Evolutionary conservation across 1,139 yeast genomes (phyloP), one percentile per base, ranked within the genome.

Genomic region (Yamadazyma atmosphaerica): DNA sequence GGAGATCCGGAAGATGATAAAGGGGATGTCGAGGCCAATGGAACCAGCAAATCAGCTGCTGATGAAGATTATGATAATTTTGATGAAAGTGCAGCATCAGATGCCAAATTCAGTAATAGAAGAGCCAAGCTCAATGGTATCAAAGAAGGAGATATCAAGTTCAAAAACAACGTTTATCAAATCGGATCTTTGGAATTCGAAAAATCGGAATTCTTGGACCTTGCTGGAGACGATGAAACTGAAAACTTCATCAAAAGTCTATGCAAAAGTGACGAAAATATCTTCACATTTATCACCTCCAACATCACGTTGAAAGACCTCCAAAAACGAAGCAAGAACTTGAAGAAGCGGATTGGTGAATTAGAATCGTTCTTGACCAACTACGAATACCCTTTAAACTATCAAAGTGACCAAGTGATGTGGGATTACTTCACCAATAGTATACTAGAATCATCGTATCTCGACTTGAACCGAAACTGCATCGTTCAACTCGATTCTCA

Each of bases 161-260:
- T 49, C 35, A 45, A 56, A 27, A 53, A 55, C 13, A 63, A 61
- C 37, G 67, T 68, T n/a, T 75, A 73, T 54, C 72, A 74, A 42
- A 75, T 77, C 31, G 81, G 82, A 3, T 74, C 81, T 3, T 55
- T 76, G 32, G 81, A 74, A 47, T 77, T 77, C 56, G 82, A 77
- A 50, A 75, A 74, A 47, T 58, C 73, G 11, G 77, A 72, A 33
- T 68, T 70, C 45, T 56, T 71, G 32, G 76, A 72, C 42, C 53
- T 72, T 37, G 76, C 68, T 0, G 76, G 74, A 7, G 74, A 71
- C 40, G 64, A 68, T 43, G 76, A 71, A 44, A 68, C 77, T 8
- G 77, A 72, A 45, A 73, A 79, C n/a, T 72, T 77, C 43, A 64
- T 76, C 38, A 76, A 74, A 42, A 65, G 77, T 35, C 66, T 75